These are phyloP conservation scores for Kazachstania taianensis DNA, from an alignment of 805 yeast genomes.

Conservation along the genomic window DNA sequence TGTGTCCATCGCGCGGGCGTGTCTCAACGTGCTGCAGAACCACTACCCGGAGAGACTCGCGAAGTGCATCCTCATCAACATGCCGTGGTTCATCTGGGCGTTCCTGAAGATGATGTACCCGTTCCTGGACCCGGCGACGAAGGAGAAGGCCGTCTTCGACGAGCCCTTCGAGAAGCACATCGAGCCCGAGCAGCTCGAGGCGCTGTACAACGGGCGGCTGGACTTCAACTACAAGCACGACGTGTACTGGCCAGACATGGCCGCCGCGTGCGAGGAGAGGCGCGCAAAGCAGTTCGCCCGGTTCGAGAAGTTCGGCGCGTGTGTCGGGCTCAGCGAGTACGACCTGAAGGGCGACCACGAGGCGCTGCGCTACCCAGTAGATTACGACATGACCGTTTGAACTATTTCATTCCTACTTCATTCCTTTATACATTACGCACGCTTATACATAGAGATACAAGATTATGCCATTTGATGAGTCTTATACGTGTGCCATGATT, in stretches of 20 bases:
- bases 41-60: conserved; percentile 54
- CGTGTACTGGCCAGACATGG: conserved; percentile 44
- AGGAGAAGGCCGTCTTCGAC: conserved; percentile 47
- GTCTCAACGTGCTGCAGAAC: conserved; percentile 40
- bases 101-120: conserved; percentile 48
- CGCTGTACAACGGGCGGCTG: conserved; percentile 36
- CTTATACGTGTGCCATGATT: too few species aligned
- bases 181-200: conserved; percentile 42
- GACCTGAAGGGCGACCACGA: conserved; percentile 35
- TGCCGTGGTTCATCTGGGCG: conserved; percentile 49
- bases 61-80: conserved; percentile 42
- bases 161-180: conserved; percentile 47
- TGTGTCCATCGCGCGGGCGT: conserved; percentile 40
- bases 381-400: conserved; percentile 6
- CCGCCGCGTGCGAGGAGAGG: conserved; percentile 33
- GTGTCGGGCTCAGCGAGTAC: conserved; percentile 45
- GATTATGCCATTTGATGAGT: too few species aligned
- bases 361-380: conserved; percentile 19
- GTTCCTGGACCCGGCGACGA: conserved; percentile 48
- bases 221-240: conserved; percentile 46
- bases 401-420: too few species aligned
- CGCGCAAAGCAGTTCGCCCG: conserved; percentile 31
- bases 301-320: conserved; percentile 33
- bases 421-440: background rate
- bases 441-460: background rate